Evolutionary conservation across 768 basidiomycete genomes (phyloP), one percentile per base, ranked within the genome.

Genomic region (Trametes cingulata): DNA sequence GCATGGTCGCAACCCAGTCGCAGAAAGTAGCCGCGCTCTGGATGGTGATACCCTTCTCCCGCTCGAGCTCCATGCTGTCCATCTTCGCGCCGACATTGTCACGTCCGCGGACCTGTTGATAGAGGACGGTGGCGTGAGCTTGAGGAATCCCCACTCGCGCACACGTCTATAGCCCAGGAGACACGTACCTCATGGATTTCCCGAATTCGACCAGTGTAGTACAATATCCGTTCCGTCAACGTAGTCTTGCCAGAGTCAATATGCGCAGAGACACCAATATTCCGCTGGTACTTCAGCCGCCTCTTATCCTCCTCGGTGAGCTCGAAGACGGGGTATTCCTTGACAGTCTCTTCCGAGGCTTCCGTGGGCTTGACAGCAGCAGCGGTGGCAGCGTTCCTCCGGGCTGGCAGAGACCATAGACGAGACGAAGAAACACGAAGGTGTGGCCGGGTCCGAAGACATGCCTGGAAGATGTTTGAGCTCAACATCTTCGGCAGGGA

Each of bases 191-290:
- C 97, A 72, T 99, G 97, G 69, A 99, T 98, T 49, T 93, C 93
- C 43, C 87, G 80, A 73, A 98, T 95, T 25, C 94, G 86, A 22
- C 97, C 96, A 27, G 97, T 98, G 74, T 99, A 99, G 73, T 86
- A 99, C 50, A 99, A 76, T 56, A 98, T 85, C 13, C 97, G 91
- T 71, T 99, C 97, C 27, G 97, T 98, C 66, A 98, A 75, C 2
- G 97, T 99, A 0, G 97, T 99, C 80, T 99, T 99, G 25, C 97
- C 97, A 3, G 95, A 95, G 73, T 97, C 93, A 65, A 95, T 95
- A 70, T 95, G 93, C 0, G 94, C 94, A 3, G 90, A 93, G 61
- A 99, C 90, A 65, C 97, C 97, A 61, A 99, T 96, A 73, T 99
- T 99, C 64, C 97, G 80, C 73, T 98, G 93, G 58, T 84, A 85